Conservation (phyloP, 2,329 filamentous ascomycete genomes). For the Ophiocordyceps unilateralis region DNA sequence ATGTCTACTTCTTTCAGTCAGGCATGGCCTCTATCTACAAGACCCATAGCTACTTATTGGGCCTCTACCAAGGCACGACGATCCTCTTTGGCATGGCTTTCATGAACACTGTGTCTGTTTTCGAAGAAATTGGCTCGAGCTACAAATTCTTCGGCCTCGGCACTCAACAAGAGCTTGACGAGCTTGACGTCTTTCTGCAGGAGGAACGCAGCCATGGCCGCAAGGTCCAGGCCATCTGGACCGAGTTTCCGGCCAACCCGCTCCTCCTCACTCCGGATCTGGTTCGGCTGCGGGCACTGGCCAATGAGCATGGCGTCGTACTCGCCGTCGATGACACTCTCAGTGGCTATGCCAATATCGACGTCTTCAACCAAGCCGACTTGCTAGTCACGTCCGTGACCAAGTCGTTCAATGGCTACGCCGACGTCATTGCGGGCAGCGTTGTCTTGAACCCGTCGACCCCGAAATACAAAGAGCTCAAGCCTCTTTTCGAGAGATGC, state of each 20-base stretch:
- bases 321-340: slow-evolving; percentile 23
- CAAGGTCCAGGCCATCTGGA: slow-evolving; percentile 22
- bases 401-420: slow-evolving; percentile 32
- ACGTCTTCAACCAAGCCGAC: slow-evolving; percentile 25
- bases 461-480: slow-evolving; percentile 14
- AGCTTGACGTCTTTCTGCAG: slow-evolving; percentile 21
- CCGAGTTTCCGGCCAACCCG: slow-evolving; percentile 17
- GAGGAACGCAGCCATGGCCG: slow-evolving; percentile 15
- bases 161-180: slow-evolving; percentile 17
- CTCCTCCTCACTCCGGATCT: slow-evolving; percentile 7
- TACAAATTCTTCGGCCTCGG: slow-evolving; percentile 25
- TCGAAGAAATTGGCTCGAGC: slow-evolving; percentile 19
- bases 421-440: slow-evolving; percentile 29
- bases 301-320: slow-evolving; percentile 18
- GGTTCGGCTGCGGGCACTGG: slow-evolving; percentile 4
- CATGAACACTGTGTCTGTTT: slow-evolving; percentile 21
- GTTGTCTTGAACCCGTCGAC: slow-evolving; percentile 22
- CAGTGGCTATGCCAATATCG: slow-evolving; percentile 21
- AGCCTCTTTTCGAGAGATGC: slow-evolving; percentile 4
- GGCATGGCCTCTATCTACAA: slow-evolving; percentile 31
- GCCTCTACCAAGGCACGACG: slow-evolving; percentile 8
- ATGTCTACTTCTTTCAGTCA: slow-evolving; percentile 28
- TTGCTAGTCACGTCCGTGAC: slow-evolving; percentile 28
- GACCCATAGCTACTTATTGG: slow-evolving; percentile 16
- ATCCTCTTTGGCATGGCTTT: slow-evolving; percentile 28